Evolutionary conservation across 2,329 filamentous ascomycete genomes (phyloP).

Genomic region (Epichloe aotearoae): DNA sequence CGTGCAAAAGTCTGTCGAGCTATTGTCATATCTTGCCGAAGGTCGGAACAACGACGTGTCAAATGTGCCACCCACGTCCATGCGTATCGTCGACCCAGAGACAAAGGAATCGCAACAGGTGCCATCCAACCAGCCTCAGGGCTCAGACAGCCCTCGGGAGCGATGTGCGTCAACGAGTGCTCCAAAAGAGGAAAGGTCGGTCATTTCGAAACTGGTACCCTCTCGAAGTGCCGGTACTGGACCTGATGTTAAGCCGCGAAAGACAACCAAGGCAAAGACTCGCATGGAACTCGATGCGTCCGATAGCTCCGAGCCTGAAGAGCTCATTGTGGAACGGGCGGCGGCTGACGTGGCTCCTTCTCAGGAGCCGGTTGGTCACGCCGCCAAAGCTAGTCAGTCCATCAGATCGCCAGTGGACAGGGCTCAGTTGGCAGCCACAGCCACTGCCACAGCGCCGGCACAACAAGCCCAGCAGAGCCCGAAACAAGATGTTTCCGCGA

Average conservation of each 20-base stretch:
- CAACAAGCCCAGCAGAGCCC: constrained; percentile 7
- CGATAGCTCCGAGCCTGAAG: constrained; percentile 41
- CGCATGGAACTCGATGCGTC: constrained; percentile 60
- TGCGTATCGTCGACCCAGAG: constrained; percentile 47
- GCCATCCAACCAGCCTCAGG: constrained; percentile 16
- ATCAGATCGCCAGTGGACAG: neutral
- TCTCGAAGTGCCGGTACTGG: constrained; percentile 19
- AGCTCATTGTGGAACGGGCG: constrained; percentile 19
- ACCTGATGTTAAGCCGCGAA: constrained; percentile 38
- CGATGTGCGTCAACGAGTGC: constrained; percentile 22
- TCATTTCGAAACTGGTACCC: constrained; percentile 9
- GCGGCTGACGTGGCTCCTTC: neutral
- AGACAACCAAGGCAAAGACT: constrained; percentile 36
- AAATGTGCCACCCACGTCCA: constrained; percentile 41
- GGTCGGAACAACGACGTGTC: constrained; percentile 37
- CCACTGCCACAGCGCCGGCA: constrained; percentile 1
- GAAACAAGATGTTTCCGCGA: constrained; percentile 11
- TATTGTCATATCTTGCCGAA: constrained; percentile 30
- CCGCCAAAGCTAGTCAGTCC: neutral
- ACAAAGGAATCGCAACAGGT: constrained; percentile 27
- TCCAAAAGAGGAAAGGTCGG: constrained; percentile 24
- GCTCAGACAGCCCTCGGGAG: constrained; percentile 16
- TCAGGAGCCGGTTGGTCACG: neutral
- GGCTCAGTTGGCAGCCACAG: constrained; percentile 9
- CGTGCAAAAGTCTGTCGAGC: constrained; percentile 24